phyloP scores from a whole-genome alignment of 768 basidiomycete genomes.

The Tylopilus vinaceipallidus region DNA sequence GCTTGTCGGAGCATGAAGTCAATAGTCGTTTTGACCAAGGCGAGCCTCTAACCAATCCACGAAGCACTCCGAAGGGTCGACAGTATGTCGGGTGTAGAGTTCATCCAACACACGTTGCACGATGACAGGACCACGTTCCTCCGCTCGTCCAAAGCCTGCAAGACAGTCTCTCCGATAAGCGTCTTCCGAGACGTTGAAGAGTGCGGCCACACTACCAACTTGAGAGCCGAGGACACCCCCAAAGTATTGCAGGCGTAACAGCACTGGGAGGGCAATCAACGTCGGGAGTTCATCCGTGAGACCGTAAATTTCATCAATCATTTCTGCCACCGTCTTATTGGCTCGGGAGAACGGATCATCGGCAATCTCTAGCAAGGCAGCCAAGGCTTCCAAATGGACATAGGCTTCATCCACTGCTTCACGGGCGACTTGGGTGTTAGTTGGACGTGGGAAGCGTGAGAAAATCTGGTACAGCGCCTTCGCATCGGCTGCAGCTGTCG shows the following conservation, averaged over 20 bases:
- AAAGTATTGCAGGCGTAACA: conserved; percentile 48
- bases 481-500: conserved; percentile 55
- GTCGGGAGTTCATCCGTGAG: conserved; percentile 67
- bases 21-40: conserved; percentile 14
- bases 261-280: conserved; percentile 68
- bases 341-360: conserved; percentile 28
- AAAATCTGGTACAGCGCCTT: conserved; percentile 63
- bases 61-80: conserved; percentile 32
- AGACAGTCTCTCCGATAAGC: conserved; percentile 70
- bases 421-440: conserved; percentile 54
- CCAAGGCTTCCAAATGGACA: conserved; percentile 57
- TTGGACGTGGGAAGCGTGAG: conserved; percentile 58
- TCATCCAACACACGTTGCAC: conserved; percentile 55
- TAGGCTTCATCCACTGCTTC: conserved; percentile 84
- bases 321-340: conserved; percentile 24
- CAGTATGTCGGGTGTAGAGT: conserved; percentile 35
- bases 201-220: conserved; percentile 41
- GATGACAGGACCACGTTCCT: conserved; percentile 64
- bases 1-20: conserved; percentile 15
- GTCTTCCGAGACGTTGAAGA: conserved; percentile 58
- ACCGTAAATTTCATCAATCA: conserved; percentile 43
- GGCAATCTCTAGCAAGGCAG: conserved; percentile 54
- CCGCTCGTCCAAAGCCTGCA: conserved; percentile 73
- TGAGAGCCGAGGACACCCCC: neutral
- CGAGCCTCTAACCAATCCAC: conserved; percentile 47